These are phyloP conservation scores for Diutina scorzettiae DNA, from an alignment of 1,139 yeast species.

Conservation along the genomic window DNA sequence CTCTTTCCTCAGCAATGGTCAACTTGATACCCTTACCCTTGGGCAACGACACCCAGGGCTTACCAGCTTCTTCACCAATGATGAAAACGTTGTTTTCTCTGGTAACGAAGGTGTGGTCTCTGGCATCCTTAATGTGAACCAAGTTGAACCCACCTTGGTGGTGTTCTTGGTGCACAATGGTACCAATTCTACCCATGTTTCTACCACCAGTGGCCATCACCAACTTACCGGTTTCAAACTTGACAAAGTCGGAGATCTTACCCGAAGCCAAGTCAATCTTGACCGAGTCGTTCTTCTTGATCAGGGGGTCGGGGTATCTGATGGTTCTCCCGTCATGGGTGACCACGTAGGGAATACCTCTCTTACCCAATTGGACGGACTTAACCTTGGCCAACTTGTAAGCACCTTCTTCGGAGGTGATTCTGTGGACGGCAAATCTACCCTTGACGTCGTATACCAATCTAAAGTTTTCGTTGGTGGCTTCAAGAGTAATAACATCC, in stretches of 20 bases:
- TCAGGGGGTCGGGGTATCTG: conserved; percentile 97
- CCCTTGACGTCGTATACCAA: conserved; percentile 97
- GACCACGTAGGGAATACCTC: conserved; percentile 94
- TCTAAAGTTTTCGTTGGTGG: conserved; percentile 99
- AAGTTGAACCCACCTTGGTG: conserved; percentile 99
- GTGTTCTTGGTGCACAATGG: conserved; percentile 94
- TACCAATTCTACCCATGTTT: conserved; percentile 99
- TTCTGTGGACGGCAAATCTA: conserved; percentile 98
- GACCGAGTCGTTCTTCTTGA: conserved; percentile 95
- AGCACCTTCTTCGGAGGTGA: conserved; percentile 94
- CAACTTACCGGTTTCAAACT: conserved; percentile 91
- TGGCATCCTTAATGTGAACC: conserved; percentile 95
- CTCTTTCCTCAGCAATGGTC: conserved; percentile 98
- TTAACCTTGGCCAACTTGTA: conserved; percentile 97
- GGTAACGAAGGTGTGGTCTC: conserved; percentile 97
- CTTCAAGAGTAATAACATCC: conserved; percentile 95
- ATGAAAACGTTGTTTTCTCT: conserved; percentile 95
- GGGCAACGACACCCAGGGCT: conserved; percentile 96
- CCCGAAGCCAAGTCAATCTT: conserved; percentile 94
- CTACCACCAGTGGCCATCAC: conserved; percentile 99
- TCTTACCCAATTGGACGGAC: conserved; percentile 96
- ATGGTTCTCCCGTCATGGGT: conserved; percentile 99
- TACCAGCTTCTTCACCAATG: conserved; percentile 89
- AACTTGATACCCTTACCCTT: conserved; percentile 99
- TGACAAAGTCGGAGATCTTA: conserved; percentile 82